phyloP scores from a whole-genome alignment of 2,329 filamentous ascomycete species.

The Aphanoascus verrucosus region DNA sequence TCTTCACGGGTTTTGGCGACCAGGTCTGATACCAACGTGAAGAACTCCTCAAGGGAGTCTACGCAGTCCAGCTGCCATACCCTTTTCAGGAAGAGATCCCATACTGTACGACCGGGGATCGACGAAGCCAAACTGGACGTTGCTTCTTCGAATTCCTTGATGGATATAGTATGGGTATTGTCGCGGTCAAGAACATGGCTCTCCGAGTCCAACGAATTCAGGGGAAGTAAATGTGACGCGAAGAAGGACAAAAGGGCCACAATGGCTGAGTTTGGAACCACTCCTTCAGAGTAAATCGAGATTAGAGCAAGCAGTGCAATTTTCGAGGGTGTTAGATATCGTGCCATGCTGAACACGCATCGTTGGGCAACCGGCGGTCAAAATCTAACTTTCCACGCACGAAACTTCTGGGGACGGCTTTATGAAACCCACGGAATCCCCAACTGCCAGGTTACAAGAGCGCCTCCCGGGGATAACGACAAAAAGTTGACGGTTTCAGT shows the following conservation, averaged over 20 bases:
- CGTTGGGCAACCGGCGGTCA: background rate
- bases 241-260: slow-evolving; percentile 71
- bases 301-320: slow-evolving; percentile 71
- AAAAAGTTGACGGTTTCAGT: slow-evolving; percentile 3
- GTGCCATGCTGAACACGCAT: slow-evolving; percentile 50
- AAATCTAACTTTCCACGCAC: background rate
- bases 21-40: slow-evolving; percentile 48
- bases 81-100: slow-evolving; percentile 70
- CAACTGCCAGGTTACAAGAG: background rate
- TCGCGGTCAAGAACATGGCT: slow-evolving; percentile 15
- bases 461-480: background rate
- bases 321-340: slow-evolving; percentile 81
- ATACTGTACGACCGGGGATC: slow-evolving; percentile 68
- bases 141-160: slow-evolving; percentile 39
- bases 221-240: slow-evolving; percentile 53
- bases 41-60: slow-evolving; percentile 68
- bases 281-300: slow-evolving; percentile 65
- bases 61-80: slow-evolving; percentile 78
- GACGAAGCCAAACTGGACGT: slow-evolving; percentile 38
- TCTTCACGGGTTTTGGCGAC: slow-evolving; percentile 55
- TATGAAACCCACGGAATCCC: background rate
- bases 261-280: slow-evolving; percentile 57
- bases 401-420: background rate
- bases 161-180: slow-evolving; percentile 28
- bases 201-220: slow-evolving; percentile 16